Conservation (phyloP, 345 rosid genomes). For the Melaleuca alternifolia region DNA sequence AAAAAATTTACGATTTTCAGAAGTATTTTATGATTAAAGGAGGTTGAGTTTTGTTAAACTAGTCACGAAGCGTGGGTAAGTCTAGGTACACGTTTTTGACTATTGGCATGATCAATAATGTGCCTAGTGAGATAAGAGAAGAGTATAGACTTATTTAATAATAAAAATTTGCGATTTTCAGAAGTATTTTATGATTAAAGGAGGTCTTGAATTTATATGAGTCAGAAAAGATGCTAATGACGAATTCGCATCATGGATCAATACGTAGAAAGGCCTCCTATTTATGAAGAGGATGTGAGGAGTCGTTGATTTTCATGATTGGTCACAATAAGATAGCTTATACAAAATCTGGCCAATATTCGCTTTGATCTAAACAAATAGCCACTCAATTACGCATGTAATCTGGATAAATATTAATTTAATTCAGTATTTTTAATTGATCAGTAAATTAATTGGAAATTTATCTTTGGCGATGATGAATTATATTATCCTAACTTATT, state of each 20-base stretch:
- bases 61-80: neutral
- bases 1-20: rapidly evolving
- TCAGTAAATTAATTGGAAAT: neutral
- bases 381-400: neutral
- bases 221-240: neutral
- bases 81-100: neutral
- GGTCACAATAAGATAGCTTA: neutral
- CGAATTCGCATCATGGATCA: neutral
- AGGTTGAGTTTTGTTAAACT: too few relatives aligned
- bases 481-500: neutral
- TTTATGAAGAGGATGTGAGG: neutral
- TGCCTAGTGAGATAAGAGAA: neutral
- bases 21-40: neutral
- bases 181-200: neutral
- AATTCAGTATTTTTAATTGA: neutral
- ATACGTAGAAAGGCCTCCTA: neutral
- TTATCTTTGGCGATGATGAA: neutral
- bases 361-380: neutral
- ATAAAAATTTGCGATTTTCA: neutral
- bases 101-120: neutral
- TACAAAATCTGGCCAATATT: neutral
- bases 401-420: neutral
- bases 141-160: neutral
- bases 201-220: neutral
- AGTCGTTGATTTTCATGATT: neutral